Base-by-base conservation (phyloP, 805 yeast species). In the Wickerhamiella siamensis region DNA sequence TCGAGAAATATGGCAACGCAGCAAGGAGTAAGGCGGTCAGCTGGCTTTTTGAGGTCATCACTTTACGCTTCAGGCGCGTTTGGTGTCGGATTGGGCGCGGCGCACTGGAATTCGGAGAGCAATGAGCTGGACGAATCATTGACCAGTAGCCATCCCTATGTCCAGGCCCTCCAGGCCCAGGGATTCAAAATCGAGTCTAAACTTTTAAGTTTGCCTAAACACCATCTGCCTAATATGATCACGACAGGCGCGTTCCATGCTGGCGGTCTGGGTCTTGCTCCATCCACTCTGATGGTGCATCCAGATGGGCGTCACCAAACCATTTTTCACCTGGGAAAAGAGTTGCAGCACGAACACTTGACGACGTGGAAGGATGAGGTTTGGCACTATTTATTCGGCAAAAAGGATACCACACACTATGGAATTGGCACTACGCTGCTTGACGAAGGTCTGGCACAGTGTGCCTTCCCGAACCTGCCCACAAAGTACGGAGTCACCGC, bases 401-500 rank as follows among this genome's bases (percentile, higher is more conserved):
- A 6, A 24, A 8, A 6, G 29, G 29, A 24, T 8, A 12, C 29
- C 10, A 68, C 81, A 19, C 94, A 84, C 56, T 79, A 81, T 51
- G 95, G 96, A 3, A 67, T 84, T 0, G 60, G 83, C 4, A 71
- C 93, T 2, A 77, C 94, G 2, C 58, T 88, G 12, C 49, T 88
- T 41, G 97, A 88, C 60, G 96, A 87, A 56, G 79, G 80, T 0
- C 62, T 88, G 20, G 58, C 60, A 4, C 45, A 54, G 6, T 77
- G 88, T 50, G 95, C 95, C 20, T 84, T 86, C 56, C 74, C 81
- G 2, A 57, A 66, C 26, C 62, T 86, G 18, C 95, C 95, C 0
- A 71, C 75, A 41, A 72, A 74, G 43, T 66, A 77, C 44, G 96
- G 95, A 9, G 94, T 86, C 17, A 87, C 96, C 1, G 96, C 93